A percentile compares a stretch with the other conserved stretches of the same genome.
Conservation (phyloP, 2,329 filamentous ascomycete genomes). For the Canariomyces notabilis region DNA sequence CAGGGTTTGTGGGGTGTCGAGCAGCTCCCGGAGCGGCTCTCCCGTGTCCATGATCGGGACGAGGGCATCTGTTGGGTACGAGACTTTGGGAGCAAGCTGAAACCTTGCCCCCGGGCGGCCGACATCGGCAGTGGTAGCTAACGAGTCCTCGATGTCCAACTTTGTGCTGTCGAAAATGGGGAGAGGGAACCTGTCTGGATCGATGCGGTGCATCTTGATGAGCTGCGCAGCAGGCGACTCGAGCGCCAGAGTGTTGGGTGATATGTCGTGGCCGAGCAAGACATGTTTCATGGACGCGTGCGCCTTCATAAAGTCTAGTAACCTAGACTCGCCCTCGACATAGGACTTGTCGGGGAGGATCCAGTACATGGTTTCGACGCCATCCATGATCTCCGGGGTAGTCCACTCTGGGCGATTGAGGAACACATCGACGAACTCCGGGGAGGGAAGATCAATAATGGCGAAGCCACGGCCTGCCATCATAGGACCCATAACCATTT, state of each 20-base stretch:
- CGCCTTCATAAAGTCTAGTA: slow-evolving; percentile 66
- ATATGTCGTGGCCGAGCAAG: slow-evolving; percentile 68
- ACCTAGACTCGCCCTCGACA: slow-evolving; percentile 47
- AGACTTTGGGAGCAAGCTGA: slow-evolving; percentile 43
- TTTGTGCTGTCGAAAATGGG: slow-evolving; percentile 58
- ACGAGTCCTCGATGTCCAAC: slow-evolving; percentile 13
- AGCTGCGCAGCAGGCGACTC: slow-evolving; percentile 62
- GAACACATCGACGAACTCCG: slow-evolving; percentile 64
- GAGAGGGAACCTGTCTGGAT: slow-evolving; percentile 66
- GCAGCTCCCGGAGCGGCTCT: slow-evolving; percentile 37
- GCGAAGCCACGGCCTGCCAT: slow-evolving; percentile 69
- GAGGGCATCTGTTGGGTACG: slow-evolving; percentile 42
- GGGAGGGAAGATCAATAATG: slow-evolving; percentile 71
- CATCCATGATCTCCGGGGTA: slow-evolving; percentile 57
- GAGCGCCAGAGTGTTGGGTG: slow-evolving; percentile 69
- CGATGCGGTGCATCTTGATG: slow-evolving; percentile 66
- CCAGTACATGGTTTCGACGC: slow-evolving; percentile 72
- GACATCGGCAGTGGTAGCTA: slow-evolving; percentile 5
- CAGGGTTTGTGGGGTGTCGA: slow-evolving; percentile 37
- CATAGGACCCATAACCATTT: slow-evolving; percentile 73
- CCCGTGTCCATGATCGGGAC: slow-evolving; percentile 45
- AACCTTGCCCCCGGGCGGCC: slow-evolving; percentile 42
- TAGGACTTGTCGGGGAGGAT: slow-evolving; percentile 64
- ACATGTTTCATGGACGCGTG: slow-evolving; percentile 64
- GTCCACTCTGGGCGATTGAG: slow-evolving; percentile 69